Evolutionary conservation across 805 yeast species (phyloP).

Genomic region (Yarrowia sp.): DNA sequence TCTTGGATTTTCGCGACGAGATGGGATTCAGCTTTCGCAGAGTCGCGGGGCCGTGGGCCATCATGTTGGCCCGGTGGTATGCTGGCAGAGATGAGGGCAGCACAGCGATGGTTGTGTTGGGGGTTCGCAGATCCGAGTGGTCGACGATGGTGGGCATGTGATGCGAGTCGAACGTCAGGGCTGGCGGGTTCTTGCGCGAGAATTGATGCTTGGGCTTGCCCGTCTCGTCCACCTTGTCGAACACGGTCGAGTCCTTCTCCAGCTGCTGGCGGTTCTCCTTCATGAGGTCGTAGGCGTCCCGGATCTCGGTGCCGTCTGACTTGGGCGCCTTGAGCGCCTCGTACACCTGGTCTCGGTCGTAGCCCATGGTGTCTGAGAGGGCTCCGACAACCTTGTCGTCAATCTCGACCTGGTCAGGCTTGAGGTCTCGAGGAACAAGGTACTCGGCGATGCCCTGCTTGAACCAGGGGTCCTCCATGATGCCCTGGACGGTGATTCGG

Average conservation of each 20-base stretch:
- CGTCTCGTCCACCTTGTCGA: slow-evolving; percentile 27
- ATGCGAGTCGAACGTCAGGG: slow-evolving; percentile 42
- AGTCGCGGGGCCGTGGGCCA: slow-evolving; percentile 52
- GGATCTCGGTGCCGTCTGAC: slow-evolving; percentile 56
- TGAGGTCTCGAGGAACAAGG: slow-evolving; percentile 57
- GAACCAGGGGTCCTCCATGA: slow-evolving; percentile 94
- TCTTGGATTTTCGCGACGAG: slow-evolving; percentile 78
- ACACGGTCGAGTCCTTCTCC: slow-evolving; percentile 26
- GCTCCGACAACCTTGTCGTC: slow-evolving; percentile 77
- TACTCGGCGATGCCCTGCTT: slow-evolving; percentile 75
- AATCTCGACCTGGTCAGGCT: slow-evolving; percentile 42
- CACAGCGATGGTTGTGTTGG: slow-evolving; percentile 83
- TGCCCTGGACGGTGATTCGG: slow-evolving; percentile 88
- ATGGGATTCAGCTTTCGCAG: slow-evolving; percentile 42
- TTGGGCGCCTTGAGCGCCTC: slow-evolving; percentile 54
- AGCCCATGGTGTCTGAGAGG: slow-evolving; percentile 81
- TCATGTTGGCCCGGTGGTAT: slow-evolving; percentile 91
- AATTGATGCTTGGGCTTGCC: slow-evolving; percentile 15
- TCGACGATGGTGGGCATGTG: slow-evolving; percentile 40
- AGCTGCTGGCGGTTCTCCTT: slow-evolving; percentile 61
- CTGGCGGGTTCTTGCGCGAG: slow-evolving; percentile 38
- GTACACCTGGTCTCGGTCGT: slow-evolving; percentile 75
- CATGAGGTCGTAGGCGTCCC: slow-evolving; percentile 80
- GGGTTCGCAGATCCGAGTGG: slow-evolving; percentile 42
- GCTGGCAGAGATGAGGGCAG: slow-evolving; percentile 92